Conservation (phyloP, 805 yeast genomes). For the Novakomyces olei region DNA sequence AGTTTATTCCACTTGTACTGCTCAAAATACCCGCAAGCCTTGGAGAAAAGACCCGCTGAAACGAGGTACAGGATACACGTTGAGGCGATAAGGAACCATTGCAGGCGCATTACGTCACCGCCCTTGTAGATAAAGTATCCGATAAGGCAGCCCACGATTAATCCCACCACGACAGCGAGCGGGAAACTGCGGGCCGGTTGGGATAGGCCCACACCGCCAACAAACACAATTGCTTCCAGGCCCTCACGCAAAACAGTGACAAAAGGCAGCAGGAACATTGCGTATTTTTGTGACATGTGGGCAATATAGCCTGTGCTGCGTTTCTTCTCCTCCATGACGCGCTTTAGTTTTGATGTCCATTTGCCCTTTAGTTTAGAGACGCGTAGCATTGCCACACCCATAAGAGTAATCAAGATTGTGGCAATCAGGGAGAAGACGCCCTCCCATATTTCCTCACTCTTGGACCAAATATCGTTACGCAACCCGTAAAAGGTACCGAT, state of each 20-base stretch:
- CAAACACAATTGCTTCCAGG: constrained; percentile 84
- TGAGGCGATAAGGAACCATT: constrained; percentile 64
- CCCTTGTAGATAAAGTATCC: constrained; percentile 60
- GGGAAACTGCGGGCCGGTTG: constrained; percentile 59
- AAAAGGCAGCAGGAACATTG: constrained; percentile 76
- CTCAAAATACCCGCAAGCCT: constrained; percentile 83
- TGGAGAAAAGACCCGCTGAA: constrained; percentile 78
- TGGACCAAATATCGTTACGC: constrained; percentile 63
- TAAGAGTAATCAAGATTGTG: constrained; percentile 61
- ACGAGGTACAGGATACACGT: constrained; percentile 77
- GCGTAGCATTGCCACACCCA: constrained; percentile 95
- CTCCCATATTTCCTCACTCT: constrained; percentile 89
- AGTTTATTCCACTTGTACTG: constrained; percentile 34
- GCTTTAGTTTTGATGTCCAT: constrained; percentile 90
- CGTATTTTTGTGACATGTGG: constrained; percentile 44
- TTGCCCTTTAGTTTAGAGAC: constrained; percentile 89
- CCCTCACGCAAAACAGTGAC: constrained; percentile 91
- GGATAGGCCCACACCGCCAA: constrained; percentile 80
- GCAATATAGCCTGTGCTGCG: constrained; percentile 19
- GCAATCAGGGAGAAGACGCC: constrained; percentile 86
- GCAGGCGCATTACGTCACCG: constrained; percentile 66
- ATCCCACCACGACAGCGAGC: constrained; percentile 73
- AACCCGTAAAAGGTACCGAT: constrained; percentile 79
- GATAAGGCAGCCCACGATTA: constrained; percentile 50
- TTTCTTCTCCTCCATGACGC: constrained; percentile 30